Evolutionary conservation across 2,329 filamentous ascomycete genomes (phyloP).

Genomic region (Colletotrichum sp.): DNA sequence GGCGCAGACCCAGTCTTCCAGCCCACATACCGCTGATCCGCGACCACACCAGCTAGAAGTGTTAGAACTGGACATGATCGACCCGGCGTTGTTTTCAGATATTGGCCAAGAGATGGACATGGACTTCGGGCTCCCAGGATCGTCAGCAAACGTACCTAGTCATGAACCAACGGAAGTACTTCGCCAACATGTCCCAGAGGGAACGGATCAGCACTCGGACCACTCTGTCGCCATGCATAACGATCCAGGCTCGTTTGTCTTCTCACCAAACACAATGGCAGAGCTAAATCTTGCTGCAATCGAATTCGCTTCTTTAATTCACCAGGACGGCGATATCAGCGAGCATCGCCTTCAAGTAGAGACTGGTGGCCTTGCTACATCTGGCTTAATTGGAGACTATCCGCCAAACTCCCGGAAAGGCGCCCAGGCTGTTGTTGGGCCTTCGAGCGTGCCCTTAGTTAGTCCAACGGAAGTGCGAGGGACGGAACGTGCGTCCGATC

Average conservation of each 20-base stretch:
- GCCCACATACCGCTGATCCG: not conserved
- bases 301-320: not conserved
- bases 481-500: not conserved
- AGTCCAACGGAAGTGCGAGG: not conserved
- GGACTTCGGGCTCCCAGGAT: not conserved
- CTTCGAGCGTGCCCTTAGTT: not conserved
- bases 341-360: not conserved
- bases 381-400: not conserved
- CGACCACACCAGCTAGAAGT: not conserved
- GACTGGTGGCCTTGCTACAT: not conserved
- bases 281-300: not conserved
- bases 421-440: not conserved
- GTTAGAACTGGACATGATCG: not conserved
- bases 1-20: not conserved
- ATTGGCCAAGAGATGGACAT: not conserved
- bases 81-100: not conserved
- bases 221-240: not conserved
- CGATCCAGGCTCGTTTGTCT: not conserved
- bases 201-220: not conserved
- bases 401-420: not conserved
- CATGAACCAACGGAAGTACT: not conserved
- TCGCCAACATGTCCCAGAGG: not conserved
- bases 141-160: not conserved
- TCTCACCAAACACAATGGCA: not conserved
- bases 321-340: not conserved